Percentiles rank a stretch among this genome's conserved stretches.
Conservation (phyloP, 805 yeast genomes). For the Myxozyma kluyveri region DNA sequence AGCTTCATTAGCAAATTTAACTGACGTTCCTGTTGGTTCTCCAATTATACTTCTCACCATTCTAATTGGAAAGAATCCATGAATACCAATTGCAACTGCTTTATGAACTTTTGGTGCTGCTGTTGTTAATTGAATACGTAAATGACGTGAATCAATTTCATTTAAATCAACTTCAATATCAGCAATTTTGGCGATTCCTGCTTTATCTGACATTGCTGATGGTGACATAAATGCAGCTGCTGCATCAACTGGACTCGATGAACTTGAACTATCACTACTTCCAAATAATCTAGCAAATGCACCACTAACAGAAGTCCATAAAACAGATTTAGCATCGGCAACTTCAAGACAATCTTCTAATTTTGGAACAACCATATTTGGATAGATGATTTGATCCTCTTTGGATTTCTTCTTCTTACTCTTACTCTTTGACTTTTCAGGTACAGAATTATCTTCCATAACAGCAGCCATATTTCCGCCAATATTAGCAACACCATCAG, state of each 20-base stretch:
- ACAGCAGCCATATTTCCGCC: background rate
- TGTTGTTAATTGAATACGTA: conserved; percentile 8
- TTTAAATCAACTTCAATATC: background rate
- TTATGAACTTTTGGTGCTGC: conserved; percentile 36
- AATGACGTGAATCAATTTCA: conserved; percentile 1
- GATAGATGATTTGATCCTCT: conserved; percentile 19
- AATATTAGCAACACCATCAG: background rate
- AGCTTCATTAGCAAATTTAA: conserved; percentile 86
- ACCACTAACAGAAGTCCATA: conserved; percentile 16
- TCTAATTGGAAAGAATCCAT: conserved; percentile 90
- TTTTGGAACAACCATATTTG: conserved; percentile 21
- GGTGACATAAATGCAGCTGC: background rate
- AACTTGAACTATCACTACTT: background rate
- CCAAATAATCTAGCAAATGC: conserved; percentile 12
- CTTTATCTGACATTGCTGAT: background rate
- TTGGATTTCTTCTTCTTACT: conserved; percentile 19
- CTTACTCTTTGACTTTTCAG: conserved; percentile 7
- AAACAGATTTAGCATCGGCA: conserved; percentile 1
- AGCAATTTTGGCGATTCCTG: background rate
- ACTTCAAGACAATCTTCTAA: conserved; percentile 23
- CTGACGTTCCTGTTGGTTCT: conserved; percentile 94
- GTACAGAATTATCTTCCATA: background rate
- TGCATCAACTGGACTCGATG: background rate
- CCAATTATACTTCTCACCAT: conserved; percentile 85
- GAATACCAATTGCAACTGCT: conserved; percentile 85